phyloP scores from a whole-genome alignment of 495 filamentous ascomycete genomes.

The Aspergillus funiculosus region DNA sequence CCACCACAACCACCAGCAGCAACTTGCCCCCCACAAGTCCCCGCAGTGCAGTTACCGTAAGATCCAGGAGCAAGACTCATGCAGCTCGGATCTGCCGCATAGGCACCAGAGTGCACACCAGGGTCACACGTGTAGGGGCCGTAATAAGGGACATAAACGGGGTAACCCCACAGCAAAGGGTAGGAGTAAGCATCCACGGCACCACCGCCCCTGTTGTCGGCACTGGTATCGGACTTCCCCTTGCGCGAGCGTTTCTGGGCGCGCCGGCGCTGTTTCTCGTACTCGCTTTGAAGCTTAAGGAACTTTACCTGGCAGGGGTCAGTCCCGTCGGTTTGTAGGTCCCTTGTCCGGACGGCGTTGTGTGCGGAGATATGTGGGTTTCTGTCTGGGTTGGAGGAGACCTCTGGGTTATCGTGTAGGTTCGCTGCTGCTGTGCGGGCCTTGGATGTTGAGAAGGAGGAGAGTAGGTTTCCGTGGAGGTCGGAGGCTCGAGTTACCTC shows the following conservation, averaged over 20 bases:
- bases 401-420: slow-evolving; percentile 48
- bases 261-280: slow-evolving; percentile 56
- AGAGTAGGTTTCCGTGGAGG: slow-evolving; percentile 42
- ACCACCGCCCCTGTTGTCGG: not conserved
- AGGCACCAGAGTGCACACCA: slow-evolving; percentile 35
- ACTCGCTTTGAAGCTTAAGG: slow-evolving; percentile 51
- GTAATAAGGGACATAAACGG: slow-evolving; percentile 48
- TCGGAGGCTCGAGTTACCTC: slow-evolving; percentile 63
- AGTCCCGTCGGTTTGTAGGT: not conserved
- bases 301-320: slow-evolving; percentile 21
- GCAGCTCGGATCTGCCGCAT: slow-evolving; percentile 42
- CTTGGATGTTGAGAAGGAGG: slow-evolving; percentile 24
- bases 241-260: slow-evolving; percentile 54
- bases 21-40: slow-evolving; percentile 49
- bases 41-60: slow-evolving; percentile 43
- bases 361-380: slow-evolving; percentile 71
- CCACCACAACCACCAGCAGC: slow-evolving; percentile 50
- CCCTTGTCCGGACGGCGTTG: slow-evolving; percentile 43
- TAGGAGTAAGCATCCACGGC: slow-evolving; percentile 14
- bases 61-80: slow-evolving; percentile 35
- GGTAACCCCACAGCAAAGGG: slow-evolving; percentile 41
- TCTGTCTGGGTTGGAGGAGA: slow-evolving; percentile 51
- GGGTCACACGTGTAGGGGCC: slow-evolving; percentile 48
- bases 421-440: slow-evolving; percentile 40
- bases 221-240: slow-evolving; percentile 30